Evolutionary conservation across 805 yeast genomes (phyloP).

Genomic region (Wickerhamomyces chaumierensis): DNA sequence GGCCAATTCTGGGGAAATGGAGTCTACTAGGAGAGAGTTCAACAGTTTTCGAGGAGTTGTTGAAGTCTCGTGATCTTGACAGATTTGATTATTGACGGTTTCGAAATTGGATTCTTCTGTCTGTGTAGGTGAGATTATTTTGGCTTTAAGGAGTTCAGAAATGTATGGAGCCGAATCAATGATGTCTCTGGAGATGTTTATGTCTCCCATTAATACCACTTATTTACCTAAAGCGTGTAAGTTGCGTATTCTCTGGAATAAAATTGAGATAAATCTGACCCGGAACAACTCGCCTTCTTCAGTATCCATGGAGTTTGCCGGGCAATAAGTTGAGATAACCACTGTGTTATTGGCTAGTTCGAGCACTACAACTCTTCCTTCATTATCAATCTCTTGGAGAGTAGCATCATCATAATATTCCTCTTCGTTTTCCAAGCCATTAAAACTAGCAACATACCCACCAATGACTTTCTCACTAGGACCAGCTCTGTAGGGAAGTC

Average conservation of each 20-base stretch:
- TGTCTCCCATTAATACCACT: slow-evolving; percentile 80
- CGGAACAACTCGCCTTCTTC: slow-evolving; percentile 56
- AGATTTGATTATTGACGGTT: slow-evolving; percentile 20
- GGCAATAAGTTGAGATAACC: slow-evolving; percentile 68
- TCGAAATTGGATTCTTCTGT: slow-evolving; percentile 23
- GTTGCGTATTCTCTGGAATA: slow-evolving; percentile 51
- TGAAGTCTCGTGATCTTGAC: slow-evolving; percentile 25
- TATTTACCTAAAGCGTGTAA: slow-evolving; percentile 47
- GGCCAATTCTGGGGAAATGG: slow-evolving; percentile 18
- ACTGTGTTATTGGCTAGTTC: slow-evolving; percentile 59
- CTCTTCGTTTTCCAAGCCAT: too few species aligned
- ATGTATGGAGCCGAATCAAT: slow-evolving; percentile 74
- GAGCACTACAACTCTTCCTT: slow-evolving; percentile 72
- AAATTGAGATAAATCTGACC: slow-evolving; percentile 40
- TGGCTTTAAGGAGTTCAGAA: slow-evolving; percentile 30
- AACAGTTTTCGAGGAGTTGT: slow-evolving; percentile 33
- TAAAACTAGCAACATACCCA: slow-evolving; percentile 38
- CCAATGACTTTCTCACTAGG: slow-evolving; percentile 38
- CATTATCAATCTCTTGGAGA: slow-evolving; percentile 50
- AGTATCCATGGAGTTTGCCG: slow-evolving; percentile 74
- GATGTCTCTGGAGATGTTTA: slow-evolving; percentile 70
- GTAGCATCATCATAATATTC: slow-evolving; percentile 28
- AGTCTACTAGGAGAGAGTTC: slow-evolving; percentile 31
- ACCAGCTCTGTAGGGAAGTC: slow-evolving; percentile 12
- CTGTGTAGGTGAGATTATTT: slow-evolving; percentile 19